These are phyloP conservation scores for Aspergillus sp. DNA, from an alignment of 2,329 filamentous ascomycete genomes.

Conservation along the genomic window DNA sequence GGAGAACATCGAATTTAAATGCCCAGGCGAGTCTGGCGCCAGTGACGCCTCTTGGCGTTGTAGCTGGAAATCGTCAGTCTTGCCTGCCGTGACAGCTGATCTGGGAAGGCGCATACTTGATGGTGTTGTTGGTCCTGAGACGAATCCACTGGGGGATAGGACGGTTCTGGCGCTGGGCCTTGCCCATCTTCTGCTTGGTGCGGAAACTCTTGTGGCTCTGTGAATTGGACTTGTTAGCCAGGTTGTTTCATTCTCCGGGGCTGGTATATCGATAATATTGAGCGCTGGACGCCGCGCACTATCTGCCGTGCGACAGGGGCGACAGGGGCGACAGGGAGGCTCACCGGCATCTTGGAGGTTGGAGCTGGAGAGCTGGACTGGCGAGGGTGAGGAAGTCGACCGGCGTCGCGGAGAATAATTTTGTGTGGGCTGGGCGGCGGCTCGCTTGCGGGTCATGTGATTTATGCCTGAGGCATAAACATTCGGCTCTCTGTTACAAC, in stretches of 20 bases:
- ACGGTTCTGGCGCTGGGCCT: slow-evolving; percentile 99
- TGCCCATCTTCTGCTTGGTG: slow-evolving; percentile 99
- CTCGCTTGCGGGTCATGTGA: slow-evolving; percentile 34
- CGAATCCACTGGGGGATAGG: slow-evolving; percentile 99
- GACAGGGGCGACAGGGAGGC: too few species aligned
- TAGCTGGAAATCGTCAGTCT: slow-evolving; percentile 55
- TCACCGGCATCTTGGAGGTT: slow-evolving; percentile 49
- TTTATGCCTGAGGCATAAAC: slow-evolving; percentile 12
- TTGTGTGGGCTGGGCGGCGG: slow-evolving; percentile 32
- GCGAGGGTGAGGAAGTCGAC: slow-evolving; percentile 26
- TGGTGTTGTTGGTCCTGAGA: slow-evolving; percentile 96
- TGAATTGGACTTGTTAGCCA: slow-evolving; percentile 12
- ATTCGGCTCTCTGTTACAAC: too few species aligned
- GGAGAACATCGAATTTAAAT: slow-evolving; percentile 60
- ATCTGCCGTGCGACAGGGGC: too few species aligned
- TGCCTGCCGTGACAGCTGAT: too few species aligned
- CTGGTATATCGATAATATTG: neutral
- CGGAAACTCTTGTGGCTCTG: slow-evolving; percentile 99
- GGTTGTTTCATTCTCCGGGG: neutral
- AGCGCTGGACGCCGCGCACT: too few species aligned
- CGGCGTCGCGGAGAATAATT: slow-evolving; percentile 25
- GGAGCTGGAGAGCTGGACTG: slow-evolving; percentile 30
- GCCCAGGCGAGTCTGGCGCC: slow-evolving; percentile 99
- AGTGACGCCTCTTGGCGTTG: slow-evolving; percentile 99
- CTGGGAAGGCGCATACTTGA: too few species aligned